A percentile compares a stretch with the other conserved stretches of the same genome.
These are phyloP conservation scores for Rhytidhysteron rufulum DNA, from an alignment of 2,329 filamentous ascomycete species.

Conservation along the genomic window DNA sequence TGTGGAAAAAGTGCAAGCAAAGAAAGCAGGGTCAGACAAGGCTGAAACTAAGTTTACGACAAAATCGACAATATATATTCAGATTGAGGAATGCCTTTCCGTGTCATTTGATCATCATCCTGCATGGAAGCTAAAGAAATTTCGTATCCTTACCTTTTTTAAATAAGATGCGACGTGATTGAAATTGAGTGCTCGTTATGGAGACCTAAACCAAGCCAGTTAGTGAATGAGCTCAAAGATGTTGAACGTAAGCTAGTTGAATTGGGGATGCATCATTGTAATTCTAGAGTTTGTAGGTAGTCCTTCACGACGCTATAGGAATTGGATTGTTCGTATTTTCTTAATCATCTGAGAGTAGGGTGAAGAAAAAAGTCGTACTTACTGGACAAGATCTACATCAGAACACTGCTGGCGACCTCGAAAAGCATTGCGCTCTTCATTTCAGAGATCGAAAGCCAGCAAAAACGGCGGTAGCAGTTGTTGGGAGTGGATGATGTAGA, in stretches of 20 bases:
- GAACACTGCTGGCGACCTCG: too few relatives aligned
- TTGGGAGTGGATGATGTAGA: too few relatives aligned
- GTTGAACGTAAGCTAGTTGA: constrained; percentile 2
- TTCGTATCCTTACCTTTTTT: background rate
- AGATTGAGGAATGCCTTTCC: constrained; percentile 67
- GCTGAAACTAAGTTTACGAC: constrained; percentile 65
- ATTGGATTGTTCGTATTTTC: constrained; percentile 53
- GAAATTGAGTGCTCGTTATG: constrained; percentile 6
- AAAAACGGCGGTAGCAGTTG: too few relatives aligned
- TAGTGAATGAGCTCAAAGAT: constrained; percentile 1
- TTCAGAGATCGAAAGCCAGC: too few relatives aligned
- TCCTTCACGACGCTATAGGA: constrained; percentile 55
- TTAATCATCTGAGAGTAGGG: constrained; percentile 42
- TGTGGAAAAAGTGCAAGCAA: too few relatives aligned
- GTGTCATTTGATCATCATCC: constrained; percentile 62
- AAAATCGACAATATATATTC: constrained; percentile 62
- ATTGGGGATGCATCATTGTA: constrained; percentile 47
- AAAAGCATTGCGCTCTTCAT: too few relatives aligned
- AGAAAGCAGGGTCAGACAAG: constrained; percentile 54
- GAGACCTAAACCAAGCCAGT: constrained; percentile 1
- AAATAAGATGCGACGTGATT: background rate
- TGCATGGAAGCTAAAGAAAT: constrained; percentile 20
- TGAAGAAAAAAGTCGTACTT: too few relatives aligned
- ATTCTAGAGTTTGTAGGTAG: constrained; percentile 48
- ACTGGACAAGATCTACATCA: too few relatives aligned